Evolutionary conservation across 176 grass and related monocot genomes (phyloP), one percentile per base, ranked within the genome.

Genomic region (Puccinellia tenuiflora): DNA sequence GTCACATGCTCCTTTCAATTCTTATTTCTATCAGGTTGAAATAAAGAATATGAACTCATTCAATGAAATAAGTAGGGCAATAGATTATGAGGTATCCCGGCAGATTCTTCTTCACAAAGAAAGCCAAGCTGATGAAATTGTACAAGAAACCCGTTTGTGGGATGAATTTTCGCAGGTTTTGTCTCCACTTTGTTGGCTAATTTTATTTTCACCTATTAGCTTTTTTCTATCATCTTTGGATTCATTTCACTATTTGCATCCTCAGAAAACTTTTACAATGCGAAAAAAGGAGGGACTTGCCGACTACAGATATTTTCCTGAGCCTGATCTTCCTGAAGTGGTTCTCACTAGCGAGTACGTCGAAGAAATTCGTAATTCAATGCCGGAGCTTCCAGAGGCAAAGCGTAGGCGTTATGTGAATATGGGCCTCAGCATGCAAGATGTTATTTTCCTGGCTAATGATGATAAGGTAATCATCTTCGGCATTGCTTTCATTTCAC

Each of bases 201-300:
- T 37, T 43, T 63, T 83, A 1, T 26, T 57, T 50, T 26, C 39
- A 25, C 14, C 15, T 26, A 25, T 73, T 78, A 10, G 5, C 21
- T 38, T 87, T 90, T 85, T 42, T 46, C 40, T 71, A 34, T 15
- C 12, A 79, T 79, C 85, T 73, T 38, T 85, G 50, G 82, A 45
- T 81, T 37, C 37, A 5, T 81, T 55, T 82, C 28, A 67, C 47
- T 83, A 67, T 87, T 4, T 82, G 40, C 33, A 51, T 82, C 17
- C n/a, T 80, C 74, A 98, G 93, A 98, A 93, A 95, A 98, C 93
- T 78, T 88, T 98, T 82, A 95, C 90, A 31, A 98, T 98, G 96
- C 46, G 89, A 31, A 98, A 98, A 85, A 98, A 93, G 77, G 93
- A 98, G 88, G 96, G 96, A 62, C 78, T 98, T 76, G 96, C 96